Evolutionary conservation across 805 yeast species (phyloP).

Genomic region (Spencermartinsiella europaea): DNA sequence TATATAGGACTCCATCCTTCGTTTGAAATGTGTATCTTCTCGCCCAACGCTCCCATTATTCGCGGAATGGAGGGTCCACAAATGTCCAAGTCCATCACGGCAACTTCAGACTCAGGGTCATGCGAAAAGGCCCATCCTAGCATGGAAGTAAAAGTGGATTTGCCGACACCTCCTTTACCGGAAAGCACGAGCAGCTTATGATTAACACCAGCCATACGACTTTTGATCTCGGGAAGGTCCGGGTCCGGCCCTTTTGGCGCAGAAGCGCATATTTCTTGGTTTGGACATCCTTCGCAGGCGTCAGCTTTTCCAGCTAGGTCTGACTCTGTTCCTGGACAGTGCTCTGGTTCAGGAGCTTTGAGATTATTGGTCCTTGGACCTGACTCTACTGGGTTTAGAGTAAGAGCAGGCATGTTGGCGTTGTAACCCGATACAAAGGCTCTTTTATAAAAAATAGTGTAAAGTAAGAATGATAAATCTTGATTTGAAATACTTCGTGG

Average conservation of each 20-base stretch:
- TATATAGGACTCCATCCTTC: conserved; percentile 97
- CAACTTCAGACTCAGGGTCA: conserved; percentile 75
- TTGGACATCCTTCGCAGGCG: conserved; percentile 94
- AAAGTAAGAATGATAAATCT: not conserved
- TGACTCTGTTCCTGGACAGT: conserved; percentile 97
- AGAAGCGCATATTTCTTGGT: conserved; percentile 82
- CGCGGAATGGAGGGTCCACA: conserved; percentile 97
- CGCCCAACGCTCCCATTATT: conserved; percentile 89
- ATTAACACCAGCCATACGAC: conserved; percentile 54
- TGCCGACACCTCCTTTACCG: conserved; percentile 87
- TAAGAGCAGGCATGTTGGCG: conserved; percentile 5
- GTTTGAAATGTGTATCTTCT: conserved; percentile 79
- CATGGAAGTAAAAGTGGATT: conserved; percentile 93
- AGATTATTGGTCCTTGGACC: conserved; percentile 1
- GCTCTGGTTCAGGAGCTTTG: conserved; percentile 82
- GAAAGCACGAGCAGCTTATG: conserved; percentile 77
- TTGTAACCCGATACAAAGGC: no score
- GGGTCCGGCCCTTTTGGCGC: conserved; percentile 90
- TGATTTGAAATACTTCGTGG: not conserved
- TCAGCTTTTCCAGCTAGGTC: conserved; percentile 91
- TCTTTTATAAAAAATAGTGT: no score
- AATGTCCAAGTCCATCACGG: conserved; percentile 95
- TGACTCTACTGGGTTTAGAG: not conserved
- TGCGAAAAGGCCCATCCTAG: conserved; percentile 90
- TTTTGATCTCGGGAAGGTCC: conserved; percentile 71